A percentile compares a stretch with the other conserved stretches of the same genome.
phyloP scores from a whole-genome alignment of 2,329 filamentous ascomycete species.

The Hypoxylon sp. region DNA sequence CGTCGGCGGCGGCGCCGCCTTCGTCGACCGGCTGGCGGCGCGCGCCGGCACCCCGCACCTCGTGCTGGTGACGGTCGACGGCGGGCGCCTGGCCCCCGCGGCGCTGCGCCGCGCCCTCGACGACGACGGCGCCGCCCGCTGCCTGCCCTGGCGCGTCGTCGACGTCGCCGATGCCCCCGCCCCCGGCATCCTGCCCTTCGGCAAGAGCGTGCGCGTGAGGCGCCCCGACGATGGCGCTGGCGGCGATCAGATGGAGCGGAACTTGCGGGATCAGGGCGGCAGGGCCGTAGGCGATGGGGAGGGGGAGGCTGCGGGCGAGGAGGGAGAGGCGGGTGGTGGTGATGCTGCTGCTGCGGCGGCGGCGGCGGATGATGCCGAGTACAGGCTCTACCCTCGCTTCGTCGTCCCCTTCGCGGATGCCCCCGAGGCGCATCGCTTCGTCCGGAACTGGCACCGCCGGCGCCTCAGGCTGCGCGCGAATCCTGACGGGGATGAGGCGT shows the following conservation, averaged over 20 bases:
- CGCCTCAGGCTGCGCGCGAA: slow-evolving; percentile 43
- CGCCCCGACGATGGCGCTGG: slow-evolving; percentile 19
- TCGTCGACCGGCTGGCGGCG: slow-evolving; percentile 37
- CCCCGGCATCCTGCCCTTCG: slow-evolving; percentile 44
- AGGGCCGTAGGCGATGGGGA: background rate
- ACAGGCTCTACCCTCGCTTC: slow-evolving; percentile 55
- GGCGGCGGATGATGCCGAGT: slow-evolving; percentile 41
- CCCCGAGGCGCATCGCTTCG: slow-evolving; percentile 61
- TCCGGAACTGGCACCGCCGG: slow-evolving; percentile 54
- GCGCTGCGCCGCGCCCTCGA: slow-evolving; percentile 50
- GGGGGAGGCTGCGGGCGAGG: background rate
- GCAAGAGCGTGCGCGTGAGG: slow-evolving; percentile 38
- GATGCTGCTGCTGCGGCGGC: background rate
- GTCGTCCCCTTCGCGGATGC: slow-evolving; percentile 64
- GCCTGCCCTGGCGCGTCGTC: slow-evolving; percentile 49
- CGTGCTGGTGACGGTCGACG: slow-evolving; percentile 50
- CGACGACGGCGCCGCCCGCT: slow-evolving; percentile 53
- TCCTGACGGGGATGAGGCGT: slow-evolving; percentile 8
- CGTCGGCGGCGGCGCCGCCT: slow-evolving; percentile 35
- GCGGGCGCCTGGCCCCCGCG: slow-evolving; percentile 46
- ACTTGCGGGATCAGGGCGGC: slow-evolving; percentile 13
- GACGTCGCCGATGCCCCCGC: slow-evolving; percentile 40
- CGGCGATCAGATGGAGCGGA: background rate
- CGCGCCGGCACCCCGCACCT: slow-evolving; percentile 37
- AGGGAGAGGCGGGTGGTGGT: background rate